phyloP scores from a whole-genome alignment of 2,329 filamentous ascomycete species.

The Curvularia verruculosa region DNA sequence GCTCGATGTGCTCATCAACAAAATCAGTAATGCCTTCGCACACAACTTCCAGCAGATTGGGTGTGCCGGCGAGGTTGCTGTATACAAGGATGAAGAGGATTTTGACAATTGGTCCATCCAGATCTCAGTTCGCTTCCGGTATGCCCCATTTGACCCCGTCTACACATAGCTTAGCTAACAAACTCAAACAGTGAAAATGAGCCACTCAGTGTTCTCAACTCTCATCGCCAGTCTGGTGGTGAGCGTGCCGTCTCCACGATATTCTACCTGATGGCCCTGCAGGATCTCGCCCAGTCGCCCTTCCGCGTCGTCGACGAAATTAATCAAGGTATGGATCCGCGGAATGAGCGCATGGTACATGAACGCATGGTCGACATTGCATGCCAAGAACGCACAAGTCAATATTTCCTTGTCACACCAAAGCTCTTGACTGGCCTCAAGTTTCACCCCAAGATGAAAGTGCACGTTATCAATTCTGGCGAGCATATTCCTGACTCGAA shows the following conservation, averaged over 20 bases:
- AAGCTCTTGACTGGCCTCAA: conserved; percentile 85
- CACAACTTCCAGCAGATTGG: conserved; percentile 94
- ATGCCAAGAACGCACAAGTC: conserved; percentile 73
- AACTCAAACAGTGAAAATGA: conserved; percentile 63
- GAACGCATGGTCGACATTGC: conserved; percentile 98
- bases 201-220: conserved; percentile 80
- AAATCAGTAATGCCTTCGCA: conserved; percentile 89
- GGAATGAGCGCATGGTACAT: conserved; percentile 98
- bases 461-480: conserved; percentile 91
- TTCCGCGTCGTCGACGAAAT: conserved; percentile 99
- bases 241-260: conserved; percentile 96
- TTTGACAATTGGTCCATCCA: conserved; percentile 94
- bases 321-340: conserved; percentile 98
- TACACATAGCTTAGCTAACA: conserved; percentile 14
- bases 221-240: conserved; percentile 93
- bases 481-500: conserved; percentile 61
- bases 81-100: conserved; percentile 86
- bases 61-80: conserved; percentile 86
- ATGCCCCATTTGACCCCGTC: conserved; percentile 37
- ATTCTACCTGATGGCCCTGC: conserved; percentile 98
- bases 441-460: conserved; percentile 89
- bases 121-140: conserved; percentile 95
- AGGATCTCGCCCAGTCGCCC: conserved; percentile 88
- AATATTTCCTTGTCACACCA: conserved; percentile 97
- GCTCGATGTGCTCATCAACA: conserved; percentile 75